Conservation (phyloP, 768 basidiomycete species). For the Pulveroboletus frians region DNA sequence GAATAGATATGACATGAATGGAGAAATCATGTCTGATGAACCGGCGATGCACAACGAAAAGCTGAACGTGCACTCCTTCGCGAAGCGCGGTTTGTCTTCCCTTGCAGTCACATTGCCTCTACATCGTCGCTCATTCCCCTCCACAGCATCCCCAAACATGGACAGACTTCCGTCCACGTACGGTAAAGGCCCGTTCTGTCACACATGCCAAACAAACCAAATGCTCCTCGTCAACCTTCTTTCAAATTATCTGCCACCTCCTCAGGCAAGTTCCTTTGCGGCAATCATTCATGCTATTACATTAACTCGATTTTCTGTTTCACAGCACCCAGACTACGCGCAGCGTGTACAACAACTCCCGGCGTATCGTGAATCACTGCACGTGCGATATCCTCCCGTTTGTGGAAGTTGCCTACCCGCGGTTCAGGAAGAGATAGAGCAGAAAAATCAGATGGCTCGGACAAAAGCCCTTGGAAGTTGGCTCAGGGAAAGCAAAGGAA, state of each 20-base stretch:
- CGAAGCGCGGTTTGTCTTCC: slow-evolving; percentile 55
- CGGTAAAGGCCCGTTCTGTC: slow-evolving; percentile 65
- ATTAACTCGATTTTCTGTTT: not conserved
- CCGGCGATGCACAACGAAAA: slow-evolving; percentile 83
- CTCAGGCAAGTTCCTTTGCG: slow-evolving; percentile 47
- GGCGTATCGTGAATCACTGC: slow-evolving; percentile 68
- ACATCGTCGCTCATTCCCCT: not conserved
- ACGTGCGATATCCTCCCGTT: slow-evolving; percentile 82
- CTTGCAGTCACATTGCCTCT: not conserved
- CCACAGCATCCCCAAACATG: slow-evolving; percentile 60
- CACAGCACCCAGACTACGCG: slow-evolving; percentile 71
- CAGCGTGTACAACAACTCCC: slow-evolving; percentile 58
- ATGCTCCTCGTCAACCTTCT: slow-evolving; percentile 80
- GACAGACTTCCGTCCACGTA: slow-evolving; percentile 63
- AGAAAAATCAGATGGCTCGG: slow-evolving; percentile 78
- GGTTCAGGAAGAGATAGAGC: slow-evolving; percentile 77
- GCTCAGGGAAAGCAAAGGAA: slow-evolving; percentile 63
- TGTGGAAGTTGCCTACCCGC: slow-evolving; percentile 70
- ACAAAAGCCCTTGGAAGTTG: slow-evolving; percentile 69
- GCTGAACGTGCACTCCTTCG: slow-evolving; percentile 65
- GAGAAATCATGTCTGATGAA: slow-evolving; percentile 79
- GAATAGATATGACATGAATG: slow-evolving; percentile 67
- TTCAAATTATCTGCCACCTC: slow-evolving; percentile 80
- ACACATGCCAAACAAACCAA: slow-evolving; percentile 89
- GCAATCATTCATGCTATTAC: not conserved